Conservation (phyloP, 2,329 filamentous ascomycete species). For the Exophiala dermatitidis region DNA sequence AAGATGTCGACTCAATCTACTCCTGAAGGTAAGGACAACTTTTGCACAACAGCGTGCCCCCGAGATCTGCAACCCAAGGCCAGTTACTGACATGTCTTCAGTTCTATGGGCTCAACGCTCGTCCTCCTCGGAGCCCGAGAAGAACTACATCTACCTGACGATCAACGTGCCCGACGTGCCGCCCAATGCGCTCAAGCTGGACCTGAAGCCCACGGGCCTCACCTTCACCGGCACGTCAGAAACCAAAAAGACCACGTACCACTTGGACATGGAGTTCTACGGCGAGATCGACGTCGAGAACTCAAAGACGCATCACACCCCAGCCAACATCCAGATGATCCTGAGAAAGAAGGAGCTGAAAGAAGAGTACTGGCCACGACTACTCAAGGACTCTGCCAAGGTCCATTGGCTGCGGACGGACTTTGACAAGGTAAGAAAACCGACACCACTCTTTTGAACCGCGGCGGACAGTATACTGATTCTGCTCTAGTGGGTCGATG, state of each 20-base stretch:
- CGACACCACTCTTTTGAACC: too few relatives aligned
- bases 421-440: constrained; percentile 73
- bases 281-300: constrained; percentile 80
- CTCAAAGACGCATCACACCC: constrained; percentile 81
- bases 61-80: background rate
- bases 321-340: constrained; percentile 81
- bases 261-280: constrained; percentile 79
- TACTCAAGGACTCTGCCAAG: constrained; percentile 85
- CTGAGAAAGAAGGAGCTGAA: constrained; percentile 95
- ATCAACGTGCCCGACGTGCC: constrained; percentile 82
- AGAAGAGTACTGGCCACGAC: constrained; percentile 89
- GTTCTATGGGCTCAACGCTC: constrained; percentile 99
- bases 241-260: constrained; percentile 79
- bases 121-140: constrained; percentile 65
- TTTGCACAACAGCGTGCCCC: background rate
- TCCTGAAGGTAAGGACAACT: constrained; percentile 41
- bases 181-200: constrained; percentile 67
- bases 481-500: constrained; percentile 69
- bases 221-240: constrained; percentile 76
- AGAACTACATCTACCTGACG: constrained; percentile 93
- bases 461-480: background rate
- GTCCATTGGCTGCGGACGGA: constrained; percentile 96
- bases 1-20: constrained; percentile 35
- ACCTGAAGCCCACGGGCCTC: constrained; percentile 69
- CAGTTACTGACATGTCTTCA: constrained; percentile 35